Conservation (phyloP, 2,329 filamentous ascomycete genomes). For the Emmonsia crescens region DNA sequence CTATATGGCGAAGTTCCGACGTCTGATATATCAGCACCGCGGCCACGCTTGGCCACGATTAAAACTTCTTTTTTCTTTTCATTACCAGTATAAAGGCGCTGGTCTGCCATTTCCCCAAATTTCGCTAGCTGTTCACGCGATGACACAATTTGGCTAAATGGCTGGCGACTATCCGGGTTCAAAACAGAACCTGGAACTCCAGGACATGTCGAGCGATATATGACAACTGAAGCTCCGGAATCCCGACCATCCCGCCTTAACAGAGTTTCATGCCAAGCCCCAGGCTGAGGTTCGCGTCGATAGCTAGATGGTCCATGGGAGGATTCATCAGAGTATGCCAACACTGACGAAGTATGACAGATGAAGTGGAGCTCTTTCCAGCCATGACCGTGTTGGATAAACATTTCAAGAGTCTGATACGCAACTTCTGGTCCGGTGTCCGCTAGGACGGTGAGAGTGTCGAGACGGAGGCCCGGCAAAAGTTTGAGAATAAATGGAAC, state of each 20-base stretch:
- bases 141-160: constrained; percentile 3
- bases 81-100: not conserved
- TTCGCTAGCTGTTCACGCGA: constrained; percentile 2
- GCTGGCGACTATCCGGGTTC: constrained; percentile 1
- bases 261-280: constrained; percentile 11
- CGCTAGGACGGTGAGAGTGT: constrained; percentile 12
- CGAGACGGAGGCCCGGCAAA: constrained; percentile 12
- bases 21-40: constrained; percentile 5
- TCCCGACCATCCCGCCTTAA: constrained; percentile 9
- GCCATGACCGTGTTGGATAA: constrained; percentile 12
- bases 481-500: constrained; percentile 12
- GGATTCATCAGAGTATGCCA: not conserved
- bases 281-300: constrained; percentile 10
- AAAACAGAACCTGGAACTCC: constrained; percentile 4
- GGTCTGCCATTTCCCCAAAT: constrained; percentile 5
- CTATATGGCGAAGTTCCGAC: not conserved
- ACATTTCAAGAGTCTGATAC: constrained; percentile 12
- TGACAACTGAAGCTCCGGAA: constrained; percentile 11
- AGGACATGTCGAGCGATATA: constrained; percentile 11
- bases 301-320: not conserved
- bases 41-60: constrained; percentile 9
- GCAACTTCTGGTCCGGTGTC: not conserved
- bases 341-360: constrained; percentile 10
- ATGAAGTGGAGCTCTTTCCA: constrained; percentile 15
- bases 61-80: constrained; percentile 6